A percentile compares a stretch with the other conserved stretches of the same genome.
These are phyloP conservation scores for Comarum palustre DNA, from an alignment of 306 rosid species.

Conservation along the genomic window DNA sequence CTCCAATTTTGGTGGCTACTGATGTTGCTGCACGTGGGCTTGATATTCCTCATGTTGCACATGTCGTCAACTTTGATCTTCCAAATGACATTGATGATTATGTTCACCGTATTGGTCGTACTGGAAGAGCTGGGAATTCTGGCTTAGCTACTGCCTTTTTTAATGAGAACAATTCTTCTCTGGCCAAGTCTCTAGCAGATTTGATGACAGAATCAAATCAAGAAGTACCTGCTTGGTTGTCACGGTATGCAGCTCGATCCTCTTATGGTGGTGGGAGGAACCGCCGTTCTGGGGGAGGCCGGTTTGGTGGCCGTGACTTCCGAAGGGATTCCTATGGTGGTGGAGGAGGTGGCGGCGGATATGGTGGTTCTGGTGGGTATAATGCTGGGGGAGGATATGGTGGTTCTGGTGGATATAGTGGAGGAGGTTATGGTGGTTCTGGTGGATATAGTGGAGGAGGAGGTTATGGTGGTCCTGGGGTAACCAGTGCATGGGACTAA, in stretches of 20 bases:
- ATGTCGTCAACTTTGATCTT: slow-evolving; percentile 85
- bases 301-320: slow-evolving; percentile 79
- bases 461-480: slow-evolving; percentile 64
- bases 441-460: slow-evolving; percentile 70
- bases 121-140: slow-evolving; percentile 85
- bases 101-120: slow-evolving; percentile 88
- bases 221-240: slow-evolving; percentile 82
- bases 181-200: slow-evolving; percentile 71
- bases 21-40: slow-evolving; percentile 96
- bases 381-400: slow-evolving; percentile 60
- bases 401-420: slow-evolving; percentile 52
- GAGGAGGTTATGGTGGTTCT: slow-evolving; percentile 55
- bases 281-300: slow-evolving; percentile 75
- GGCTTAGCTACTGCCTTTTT: slow-evolving; percentile 90
- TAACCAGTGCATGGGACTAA: slow-evolving; percentile 70
- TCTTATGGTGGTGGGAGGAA: slow-evolving; percentile 70
- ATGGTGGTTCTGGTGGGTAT: slow-evolving; percentile 43
- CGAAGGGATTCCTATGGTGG: slow-evolving; percentile 58
- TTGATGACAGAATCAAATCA: slow-evolving; percentile 80
- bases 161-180: slow-evolving; percentile 66
- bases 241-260: slow-evolving; percentile 66
- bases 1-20: slow-evolving; percentile 89
- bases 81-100: slow-evolving; percentile 93
- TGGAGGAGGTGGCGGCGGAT: slow-evolving; percentile 51
- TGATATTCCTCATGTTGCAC: slow-evolving; percentile 86